Conservation (phyloP, 768 basidiomycete species). For the Termitomyces sp. region DNA sequence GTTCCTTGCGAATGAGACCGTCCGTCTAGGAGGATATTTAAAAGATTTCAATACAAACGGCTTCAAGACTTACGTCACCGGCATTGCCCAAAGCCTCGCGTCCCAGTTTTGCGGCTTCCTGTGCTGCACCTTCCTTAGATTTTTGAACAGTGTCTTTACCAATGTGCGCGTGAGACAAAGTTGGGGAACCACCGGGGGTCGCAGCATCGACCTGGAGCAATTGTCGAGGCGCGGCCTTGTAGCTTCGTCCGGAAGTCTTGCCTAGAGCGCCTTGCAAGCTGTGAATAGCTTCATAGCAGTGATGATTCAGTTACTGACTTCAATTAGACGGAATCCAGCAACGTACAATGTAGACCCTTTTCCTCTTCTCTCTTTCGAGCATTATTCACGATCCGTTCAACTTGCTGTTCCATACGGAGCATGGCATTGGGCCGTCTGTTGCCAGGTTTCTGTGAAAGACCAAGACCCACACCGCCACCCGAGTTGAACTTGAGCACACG, state of each 20-base stretch:
- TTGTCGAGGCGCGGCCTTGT: conserved; percentile 95
- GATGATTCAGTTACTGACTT: neutral
- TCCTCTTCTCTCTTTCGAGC: conserved; percentile 84
- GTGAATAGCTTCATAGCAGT: conserved; percentile 44
- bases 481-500: conserved; percentile 83
- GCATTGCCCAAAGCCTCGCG: conserved; percentile 64
- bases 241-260: conserved; percentile 88
- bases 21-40: conserved; percentile 36
- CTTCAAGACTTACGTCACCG: conserved; percentile 36
- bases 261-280: conserved; percentile 92
- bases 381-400: conserved; percentile 92
- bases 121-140: conserved; percentile 50
- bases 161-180: conserved; percentile 41
- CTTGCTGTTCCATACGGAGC: conserved; percentile 92
- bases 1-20: conserved; percentile 59
- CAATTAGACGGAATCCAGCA: neutral
- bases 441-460: conserved; percentile 61
- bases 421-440: conserved; percentile 77
- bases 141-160: conserved; percentile 41
- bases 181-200: conserved; percentile 35
- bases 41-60: neutral
- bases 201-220: conserved; percentile 80
- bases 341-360: conserved; percentile 58
- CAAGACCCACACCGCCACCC: conserved; percentile 80
- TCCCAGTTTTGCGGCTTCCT: conserved; percentile 72